Percentiles rank a stretch among this genome's conserved stretches.
phyloP scores from a whole-genome alignment of 345 rosid genomes.

The Gossypium herbaceum region DNA sequence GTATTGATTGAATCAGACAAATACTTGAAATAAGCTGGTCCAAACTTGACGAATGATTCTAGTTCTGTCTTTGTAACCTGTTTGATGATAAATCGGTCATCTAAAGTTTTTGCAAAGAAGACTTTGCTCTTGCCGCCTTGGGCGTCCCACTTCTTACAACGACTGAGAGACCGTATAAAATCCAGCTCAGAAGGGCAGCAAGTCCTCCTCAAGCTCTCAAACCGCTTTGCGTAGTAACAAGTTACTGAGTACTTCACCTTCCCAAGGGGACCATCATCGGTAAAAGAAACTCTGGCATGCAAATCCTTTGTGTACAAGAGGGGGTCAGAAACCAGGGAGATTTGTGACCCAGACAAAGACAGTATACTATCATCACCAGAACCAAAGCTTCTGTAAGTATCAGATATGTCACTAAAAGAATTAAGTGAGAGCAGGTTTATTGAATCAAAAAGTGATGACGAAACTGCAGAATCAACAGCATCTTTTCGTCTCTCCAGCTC shows the following conservation, averaged over 20 bases:
- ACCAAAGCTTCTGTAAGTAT: conserved; percentile 40
- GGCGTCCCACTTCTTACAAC: conserved; percentile 98
- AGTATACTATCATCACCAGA: conserved; percentile 53
- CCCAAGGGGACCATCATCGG: conserved; percentile 65
- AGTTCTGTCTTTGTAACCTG: conserved; percentile 95
- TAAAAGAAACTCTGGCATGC: conserved; percentile 75
- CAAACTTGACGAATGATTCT: conserved; percentile 92
- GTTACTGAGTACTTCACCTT: conserved; percentile 74
- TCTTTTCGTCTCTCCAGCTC: conserved; percentile 60
- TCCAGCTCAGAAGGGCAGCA: conserved; percentile 89
- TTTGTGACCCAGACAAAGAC: conserved; percentile 29
- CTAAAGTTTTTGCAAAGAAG: conserved; percentile 93
- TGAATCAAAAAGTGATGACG: conserved; percentile 55
- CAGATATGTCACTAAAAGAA: conserved; percentile 50
- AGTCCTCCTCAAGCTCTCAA: conserved; percentile 80
- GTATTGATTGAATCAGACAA: conserved; percentile 67
- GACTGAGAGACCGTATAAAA: conserved; percentile 83
- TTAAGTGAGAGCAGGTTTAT: conserved; percentile 46
- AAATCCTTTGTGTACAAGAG: conserved; percentile 50
- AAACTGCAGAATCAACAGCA: conserved; percentile 33
- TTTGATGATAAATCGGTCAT: conserved; percentile 92
- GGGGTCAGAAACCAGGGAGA: conserved; percentile 53
- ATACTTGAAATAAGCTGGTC: conserved; percentile 77
- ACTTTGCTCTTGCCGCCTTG: conserved; percentile 99
- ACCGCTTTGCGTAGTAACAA: conserved; percentile 83